Conservation (phyloP, 768 basidiomycete genomes). For the Pluteus cervinus region DNA sequence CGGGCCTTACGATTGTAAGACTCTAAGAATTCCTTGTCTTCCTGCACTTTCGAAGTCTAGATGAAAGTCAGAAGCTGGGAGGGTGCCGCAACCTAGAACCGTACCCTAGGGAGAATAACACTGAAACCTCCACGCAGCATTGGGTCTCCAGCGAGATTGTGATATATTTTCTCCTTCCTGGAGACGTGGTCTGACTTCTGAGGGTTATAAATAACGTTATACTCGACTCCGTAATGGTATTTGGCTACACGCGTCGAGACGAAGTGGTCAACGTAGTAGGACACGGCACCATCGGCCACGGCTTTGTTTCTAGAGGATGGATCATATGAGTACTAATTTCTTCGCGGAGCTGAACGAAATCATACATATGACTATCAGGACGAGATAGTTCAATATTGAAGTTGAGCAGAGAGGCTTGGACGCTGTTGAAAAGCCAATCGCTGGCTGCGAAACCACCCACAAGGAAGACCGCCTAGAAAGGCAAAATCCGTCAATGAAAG, state of each 20-base stretch:
- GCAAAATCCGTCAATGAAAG: not conserved
- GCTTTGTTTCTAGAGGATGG: constrained; percentile 10
- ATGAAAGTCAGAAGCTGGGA: not conserved
- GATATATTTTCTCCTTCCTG: constrained; percentile 1
- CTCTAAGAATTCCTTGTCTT: constrained; percentile 17
- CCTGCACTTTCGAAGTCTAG: constrained; percentile 14
- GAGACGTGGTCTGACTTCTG: constrained; percentile 10
- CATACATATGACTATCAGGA: constrained; percentile 39
- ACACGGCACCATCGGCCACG: constrained; percentile 14
- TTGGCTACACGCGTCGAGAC: constrained; percentile 12
- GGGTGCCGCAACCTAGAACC: not conserved
- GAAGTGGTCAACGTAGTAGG: constrained; percentile 12
- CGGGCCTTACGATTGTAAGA: no score
- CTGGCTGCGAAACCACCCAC: constrained; percentile 45
- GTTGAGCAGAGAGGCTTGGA: constrained; percentile 23
- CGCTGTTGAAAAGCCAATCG: constrained; percentile 32
- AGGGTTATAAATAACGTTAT: constrained; percentile 10
- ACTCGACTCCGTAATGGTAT: constrained; percentile 7
- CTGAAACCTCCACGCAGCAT: constrained; percentile 14
- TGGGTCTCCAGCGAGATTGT: constrained; percentile 6
- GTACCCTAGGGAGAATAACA: constrained; percentile 19
- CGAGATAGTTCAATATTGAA: constrained; percentile 25
- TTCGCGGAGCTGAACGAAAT: not conserved
- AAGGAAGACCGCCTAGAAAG: constrained; percentile 20
- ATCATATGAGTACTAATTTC: not conserved